Conservation (phyloP, 768 basidiomycete genomes). For the Collybia sp. region DNA sequence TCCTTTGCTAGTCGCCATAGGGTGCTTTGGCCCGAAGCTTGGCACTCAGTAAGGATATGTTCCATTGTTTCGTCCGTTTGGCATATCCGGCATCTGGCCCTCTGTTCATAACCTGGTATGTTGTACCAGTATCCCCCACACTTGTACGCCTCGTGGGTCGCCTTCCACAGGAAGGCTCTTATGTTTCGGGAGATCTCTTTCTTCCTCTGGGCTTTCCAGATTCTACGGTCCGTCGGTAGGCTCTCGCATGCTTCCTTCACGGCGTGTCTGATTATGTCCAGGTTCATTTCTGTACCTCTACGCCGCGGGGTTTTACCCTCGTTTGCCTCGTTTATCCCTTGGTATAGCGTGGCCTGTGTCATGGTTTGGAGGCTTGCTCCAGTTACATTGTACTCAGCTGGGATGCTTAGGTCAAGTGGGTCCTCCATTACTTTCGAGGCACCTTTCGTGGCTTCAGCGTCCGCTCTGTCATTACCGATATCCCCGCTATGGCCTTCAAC, state of each 20-base stretch:
- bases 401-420: not conserved
- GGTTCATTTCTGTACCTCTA: not conserved
- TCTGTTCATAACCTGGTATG: conserved; percentile 7
- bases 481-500: not conserved
- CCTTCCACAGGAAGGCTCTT: conserved; percentile 15
- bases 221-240: not conserved
- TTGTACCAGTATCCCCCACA: conserved; percentile 19
- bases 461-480: conserved; percentile 12
- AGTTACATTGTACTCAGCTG: not conserved
- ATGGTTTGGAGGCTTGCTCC: not conserved
- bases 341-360: not conserved
- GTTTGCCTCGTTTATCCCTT: not conserved
- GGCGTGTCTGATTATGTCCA: not conserved
- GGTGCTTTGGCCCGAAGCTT: not conserved
- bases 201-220: conserved; percentile 1
- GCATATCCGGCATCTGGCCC: conserved; percentile 12
- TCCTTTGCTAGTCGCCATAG: conserved; percentile 9
- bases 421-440: not conserved
- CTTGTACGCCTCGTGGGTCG: conserved; percentile 16
- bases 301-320: not conserved
- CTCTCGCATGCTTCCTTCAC: not conserved
- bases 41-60: conserved; percentile 23
- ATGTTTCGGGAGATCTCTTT: not conserved
- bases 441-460: conserved; percentile 1
- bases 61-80: conserved; percentile 16